Evolutionary conservation across 2,329 filamentous ascomycete species (phyloP).

Genomic region (Pyrenophora graminea): DNA sequence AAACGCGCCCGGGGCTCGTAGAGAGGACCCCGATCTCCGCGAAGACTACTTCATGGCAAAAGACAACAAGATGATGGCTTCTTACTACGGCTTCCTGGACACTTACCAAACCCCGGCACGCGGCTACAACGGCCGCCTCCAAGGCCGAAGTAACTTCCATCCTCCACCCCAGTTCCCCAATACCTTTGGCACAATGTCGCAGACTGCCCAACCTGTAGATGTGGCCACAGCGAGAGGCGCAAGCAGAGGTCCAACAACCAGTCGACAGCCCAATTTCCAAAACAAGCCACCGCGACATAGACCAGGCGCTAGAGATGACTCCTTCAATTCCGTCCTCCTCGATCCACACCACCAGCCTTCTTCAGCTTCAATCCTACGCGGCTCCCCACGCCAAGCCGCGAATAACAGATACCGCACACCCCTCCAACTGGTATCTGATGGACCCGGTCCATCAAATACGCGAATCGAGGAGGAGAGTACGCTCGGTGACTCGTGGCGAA

Average conservation of each 20-base stretch:
- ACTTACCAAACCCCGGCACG: conserved; percentile 66
- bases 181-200: conserved; percentile 53
- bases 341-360: conserved; percentile 76
- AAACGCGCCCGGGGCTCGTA: conserved; percentile 42
- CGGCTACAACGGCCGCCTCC: conserved; percentile 15
- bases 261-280: conserved; percentile 25
- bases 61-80: conserved; percentile 97
- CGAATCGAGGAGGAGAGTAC: conserved; percentile 60
- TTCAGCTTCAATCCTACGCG: conserved; percentile 52
- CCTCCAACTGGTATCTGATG: conserved; percentile 29
- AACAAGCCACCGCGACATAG: conserved; percentile 32
- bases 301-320: conserved; percentile 52
- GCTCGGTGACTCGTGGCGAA: conserved; percentile 63
- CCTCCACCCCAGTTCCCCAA: conserved; percentile 76
- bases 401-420: conserved; percentile 48
- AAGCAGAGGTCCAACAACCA: conserved; percentile 30
- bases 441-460: conserved; percentile 9
- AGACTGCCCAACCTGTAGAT: conserved; percentile 59
- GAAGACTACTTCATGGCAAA: conserved; percentile 95
- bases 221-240: conserved; percentile 25
- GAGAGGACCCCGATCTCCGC: conserved; percentile 65
- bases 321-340: conserved; percentile 73
- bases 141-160: conserved; percentile 60
- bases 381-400: conserved; percentile 54
- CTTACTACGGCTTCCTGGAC: conserved; percentile 92